These are phyloP conservation scores for Fragaria nilgerrensis DNA, from an alignment of 306 rosid genomes.

Conservation along the genomic window DNA sequence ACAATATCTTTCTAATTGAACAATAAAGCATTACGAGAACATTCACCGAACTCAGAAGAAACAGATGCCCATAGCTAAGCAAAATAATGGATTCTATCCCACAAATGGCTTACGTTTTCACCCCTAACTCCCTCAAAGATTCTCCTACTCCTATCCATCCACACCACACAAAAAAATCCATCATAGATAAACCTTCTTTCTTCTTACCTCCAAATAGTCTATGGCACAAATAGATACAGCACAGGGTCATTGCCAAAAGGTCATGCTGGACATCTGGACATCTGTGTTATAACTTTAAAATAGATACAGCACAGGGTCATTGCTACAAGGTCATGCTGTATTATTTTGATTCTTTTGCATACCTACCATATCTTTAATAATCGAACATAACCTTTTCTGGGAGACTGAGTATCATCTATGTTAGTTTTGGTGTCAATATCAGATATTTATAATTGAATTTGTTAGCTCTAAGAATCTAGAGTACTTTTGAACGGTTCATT, in stretches of 20 bases:
- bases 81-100: neutral
- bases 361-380: neutral
- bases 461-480: neutral
- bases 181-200: neutral
- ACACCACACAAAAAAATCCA: neutral
- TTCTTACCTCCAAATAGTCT: neutral
- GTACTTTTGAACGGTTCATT: neutral
- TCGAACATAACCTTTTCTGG: neutral
- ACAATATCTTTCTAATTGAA: neutral
- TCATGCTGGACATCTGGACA: too few relatives aligned
- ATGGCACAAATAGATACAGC: neutral
- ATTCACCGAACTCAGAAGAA: neutral
- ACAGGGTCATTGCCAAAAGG: neutral
- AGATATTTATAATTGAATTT: neutral
- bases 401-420: neutral
- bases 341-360: neutral
- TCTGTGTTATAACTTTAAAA: neutral
- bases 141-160: neutral
- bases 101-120: neutral
- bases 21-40: neutral
- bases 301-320: neutral
- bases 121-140: neutral
- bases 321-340: neutral
- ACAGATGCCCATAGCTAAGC: neutral
- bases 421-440: neutral